A percentile compares a stretch with the other conserved stretches of the same genome.
phyloP scores from a whole-genome alignment of 768 basidiomycete genomes.

The Mycena vulgaris region DNA sequence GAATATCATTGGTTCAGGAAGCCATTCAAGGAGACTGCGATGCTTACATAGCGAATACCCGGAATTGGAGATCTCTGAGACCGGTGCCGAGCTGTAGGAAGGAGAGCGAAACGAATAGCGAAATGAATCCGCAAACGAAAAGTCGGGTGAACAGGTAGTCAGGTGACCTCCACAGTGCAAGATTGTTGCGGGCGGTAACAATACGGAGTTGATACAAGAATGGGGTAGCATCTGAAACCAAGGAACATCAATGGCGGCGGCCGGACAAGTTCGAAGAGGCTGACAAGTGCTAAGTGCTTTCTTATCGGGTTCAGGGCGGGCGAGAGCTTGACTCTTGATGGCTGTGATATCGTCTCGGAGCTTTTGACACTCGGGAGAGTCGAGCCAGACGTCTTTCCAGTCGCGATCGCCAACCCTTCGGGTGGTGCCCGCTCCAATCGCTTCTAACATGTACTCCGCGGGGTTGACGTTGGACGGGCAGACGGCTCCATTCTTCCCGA shows the following conservation, averaged over 20 bases:
- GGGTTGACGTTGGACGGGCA: slow-evolving; percentile 88
- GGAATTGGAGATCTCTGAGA: slow-evolving; percentile 80
- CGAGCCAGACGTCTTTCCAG: slow-evolving; percentile 90
- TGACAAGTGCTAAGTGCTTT: slow-evolving; percentile 64
- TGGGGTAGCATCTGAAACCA: slow-evolving; percentile 74
- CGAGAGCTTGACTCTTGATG: slow-evolving; percentile 65
- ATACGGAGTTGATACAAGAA: slow-evolving; percentile 81
- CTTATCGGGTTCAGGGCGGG: slow-evolving; percentile 53
- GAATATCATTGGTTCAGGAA: not conserved
- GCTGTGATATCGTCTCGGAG: slow-evolving; percentile 60
- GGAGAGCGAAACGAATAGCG: slow-evolving; percentile 81
- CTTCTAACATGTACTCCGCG: slow-evolving; percentile 85
- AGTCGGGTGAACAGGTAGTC: slow-evolving; percentile 90
- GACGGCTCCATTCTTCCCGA: slow-evolving; percentile 78
- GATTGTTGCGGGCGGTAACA: slow-evolving; percentile 77
- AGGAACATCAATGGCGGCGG: not conserved
- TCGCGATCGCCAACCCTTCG: slow-evolving; percentile 83
- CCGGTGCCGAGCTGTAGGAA: slow-evolving; percentile 83
- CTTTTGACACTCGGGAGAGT: slow-evolving; percentile 71
- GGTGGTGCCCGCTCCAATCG: slow-evolving; percentile 88
- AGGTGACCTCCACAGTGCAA: slow-evolving; percentile 86
- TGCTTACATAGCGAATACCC: slow-evolving; percentile 82
- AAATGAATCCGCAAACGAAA: slow-evolving; percentile 81
- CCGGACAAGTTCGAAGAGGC: slow-evolving; percentile 32
- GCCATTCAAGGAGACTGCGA: slow-evolving; percentile 19